These are phyloP conservation scores for Durusdinium trenchii DNA, from an alignment of 73 alveolate genomes.

Conservation along the genomic window DNA sequence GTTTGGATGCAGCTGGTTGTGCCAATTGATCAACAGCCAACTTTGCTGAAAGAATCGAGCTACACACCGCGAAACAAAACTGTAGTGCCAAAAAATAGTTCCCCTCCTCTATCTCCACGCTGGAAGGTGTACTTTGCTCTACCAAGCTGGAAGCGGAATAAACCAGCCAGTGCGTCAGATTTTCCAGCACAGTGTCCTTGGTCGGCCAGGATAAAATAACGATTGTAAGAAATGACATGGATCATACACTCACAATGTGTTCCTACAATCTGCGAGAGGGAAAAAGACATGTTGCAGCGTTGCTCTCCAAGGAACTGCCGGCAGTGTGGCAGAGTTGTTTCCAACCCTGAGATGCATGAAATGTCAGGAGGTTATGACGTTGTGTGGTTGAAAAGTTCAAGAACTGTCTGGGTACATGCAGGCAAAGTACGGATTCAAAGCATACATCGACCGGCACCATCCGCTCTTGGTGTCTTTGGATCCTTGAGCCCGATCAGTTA, in stretches of 20 bases:
- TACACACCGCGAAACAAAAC: neutral
- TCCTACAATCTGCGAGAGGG: neutral
- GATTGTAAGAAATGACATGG: neutral
- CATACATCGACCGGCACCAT: conserved; percentile 62
- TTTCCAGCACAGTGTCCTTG: conserved; percentile 51
- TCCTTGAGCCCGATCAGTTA: neutral
- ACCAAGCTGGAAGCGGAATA: conserved; percentile 56
- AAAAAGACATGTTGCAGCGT: neutral
- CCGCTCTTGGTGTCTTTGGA: conserved; percentile 29
- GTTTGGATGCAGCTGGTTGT: neutral
- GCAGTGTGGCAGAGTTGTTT: neutral
- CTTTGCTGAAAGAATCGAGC: neutral
- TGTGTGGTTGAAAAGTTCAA: neutral
- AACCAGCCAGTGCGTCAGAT: conserved; percentile 61
- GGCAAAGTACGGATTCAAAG: neutral
- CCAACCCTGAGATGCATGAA: conserved; percentile 5
- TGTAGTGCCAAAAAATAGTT: neutral
- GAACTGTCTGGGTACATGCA: neutral
- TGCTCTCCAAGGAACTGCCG: conserved; percentile 40
- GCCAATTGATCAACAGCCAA: neutral
- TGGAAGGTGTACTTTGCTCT: conserved; percentile 70
- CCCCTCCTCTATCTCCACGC: conserved; percentile 33
- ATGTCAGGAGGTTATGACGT: neutral
- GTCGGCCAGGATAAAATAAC: neutral
- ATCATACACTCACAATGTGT: neutral